Conservation (phyloP, 75 land plant species). For the Selaginella tamariscina region DNA sequence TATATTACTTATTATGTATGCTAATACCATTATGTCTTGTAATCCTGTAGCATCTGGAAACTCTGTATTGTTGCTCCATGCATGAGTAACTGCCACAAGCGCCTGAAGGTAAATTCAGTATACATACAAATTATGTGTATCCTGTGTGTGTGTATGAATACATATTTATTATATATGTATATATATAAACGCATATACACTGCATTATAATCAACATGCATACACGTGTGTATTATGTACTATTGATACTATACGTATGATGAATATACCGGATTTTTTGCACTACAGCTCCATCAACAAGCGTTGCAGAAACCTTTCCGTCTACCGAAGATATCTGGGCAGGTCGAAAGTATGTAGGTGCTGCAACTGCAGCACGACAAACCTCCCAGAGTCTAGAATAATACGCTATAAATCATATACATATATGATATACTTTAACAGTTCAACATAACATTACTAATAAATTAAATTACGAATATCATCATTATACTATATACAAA, state of each 20-base stretch:
- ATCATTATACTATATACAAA: neutral
- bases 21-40: slow-evolving; percentile 20
- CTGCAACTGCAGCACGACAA: slow-evolving; percentile 11
- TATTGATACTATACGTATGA: neutral
- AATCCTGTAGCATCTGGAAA: slow-evolving; percentile 23
- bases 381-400: slow-evolving; percentile 8
- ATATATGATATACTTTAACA: neutral
- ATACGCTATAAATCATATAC: neutral
- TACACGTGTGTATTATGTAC: neutral
- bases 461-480: neutral
- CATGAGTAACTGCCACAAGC: slow-evolving; percentile 28
- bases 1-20: neutral
- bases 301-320: neutral
- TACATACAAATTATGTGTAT: neutral
- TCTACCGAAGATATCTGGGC: neutral
- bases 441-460: neutral
- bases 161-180: neutral
- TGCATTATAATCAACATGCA: neutral
- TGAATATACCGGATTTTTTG: slow-evolving; percentile 23
- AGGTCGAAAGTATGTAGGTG: slow-evolving; percentile 8
- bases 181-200: neutral
- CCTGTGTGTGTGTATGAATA: neutral
- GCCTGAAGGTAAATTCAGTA: slow-evolving; percentile 15
- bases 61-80: slow-evolving; percentile 21
- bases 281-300: slow-evolving; percentile 10